Evolutionary conservation across 192 early-diverging fungal species (phyloP).

Genomic region (Chytriomyces confervae): DNA sequence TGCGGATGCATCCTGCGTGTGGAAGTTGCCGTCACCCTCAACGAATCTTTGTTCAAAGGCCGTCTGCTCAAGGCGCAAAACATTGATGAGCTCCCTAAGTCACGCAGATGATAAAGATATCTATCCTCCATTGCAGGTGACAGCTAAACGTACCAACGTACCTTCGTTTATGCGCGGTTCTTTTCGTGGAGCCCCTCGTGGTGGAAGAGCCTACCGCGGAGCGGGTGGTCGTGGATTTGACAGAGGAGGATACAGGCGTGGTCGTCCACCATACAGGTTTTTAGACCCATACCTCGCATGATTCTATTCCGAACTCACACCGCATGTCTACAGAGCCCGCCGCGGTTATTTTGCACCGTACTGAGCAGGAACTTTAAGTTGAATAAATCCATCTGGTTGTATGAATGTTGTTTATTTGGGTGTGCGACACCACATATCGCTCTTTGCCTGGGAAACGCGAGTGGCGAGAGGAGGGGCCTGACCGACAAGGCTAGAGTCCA

Average conservation of each 20-base stretch:
- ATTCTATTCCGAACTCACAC: not conserved
- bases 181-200: constrained; percentile 74
- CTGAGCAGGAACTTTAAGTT: constrained; percentile 13
- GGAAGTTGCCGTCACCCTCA: constrained; percentile 80
- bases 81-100: not conserved
- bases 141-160: constrained; percentile 92
- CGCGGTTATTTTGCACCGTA: constrained; percentile 49
- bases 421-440: too few species aligned
- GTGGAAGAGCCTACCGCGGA: constrained; percentile 53
- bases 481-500: too few species aligned
- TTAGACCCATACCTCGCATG: not conserved
- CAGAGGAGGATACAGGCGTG: constrained; percentile 20
- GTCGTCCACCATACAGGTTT: constrained; percentile 36
- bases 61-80: constrained; percentile 74
- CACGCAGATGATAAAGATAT: too few species aligned
- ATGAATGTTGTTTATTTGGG: too few species aligned
- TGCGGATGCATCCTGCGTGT: constrained; percentile 82
- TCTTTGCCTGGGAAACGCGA: too few species aligned
- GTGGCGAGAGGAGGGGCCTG: too few species aligned
- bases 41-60: constrained; percentile 89
- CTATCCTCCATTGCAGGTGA: constrained; percentile 58
- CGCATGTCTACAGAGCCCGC: constrained; percentile 35
- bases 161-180: constrained; percentile 80
- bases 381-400: not conserved
- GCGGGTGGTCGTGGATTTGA: constrained; percentile 34